A percentile compares a stretch with the other conserved stretches of the same genome.
These are phyloP conservation scores for Geum urbanum DNA, from an alignment of 306 rosid genomes.

Conservation along the genomic window DNA sequence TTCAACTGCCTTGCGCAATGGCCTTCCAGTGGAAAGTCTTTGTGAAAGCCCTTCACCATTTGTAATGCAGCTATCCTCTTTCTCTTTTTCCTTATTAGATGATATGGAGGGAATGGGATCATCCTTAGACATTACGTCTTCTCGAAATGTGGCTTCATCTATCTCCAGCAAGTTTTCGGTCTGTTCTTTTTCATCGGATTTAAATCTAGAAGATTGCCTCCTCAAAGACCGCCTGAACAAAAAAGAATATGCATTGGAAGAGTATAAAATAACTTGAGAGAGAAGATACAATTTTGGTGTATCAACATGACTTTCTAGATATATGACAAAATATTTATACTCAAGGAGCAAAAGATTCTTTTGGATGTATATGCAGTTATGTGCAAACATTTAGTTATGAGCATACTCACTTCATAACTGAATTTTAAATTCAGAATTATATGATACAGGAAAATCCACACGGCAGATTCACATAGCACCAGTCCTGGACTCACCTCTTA, in stretches of 20 bases:
- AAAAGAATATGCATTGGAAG: not conserved
- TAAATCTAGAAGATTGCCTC: slow-evolving; percentile 59
- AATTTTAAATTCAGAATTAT: not conserved
- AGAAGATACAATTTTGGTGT: not conserved
- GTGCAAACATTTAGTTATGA: no score
- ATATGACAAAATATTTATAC: not conserved
- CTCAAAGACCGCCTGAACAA: slow-evolving; percentile 48
- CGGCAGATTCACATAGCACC: not conserved
- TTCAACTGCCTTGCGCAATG: slow-evolving; percentile 31
- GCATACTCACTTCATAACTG: no score
- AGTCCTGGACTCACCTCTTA: slow-evolving; percentile 53
- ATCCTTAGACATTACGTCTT: not conserved
- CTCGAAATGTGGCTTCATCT: slow-evolving; percentile 43
- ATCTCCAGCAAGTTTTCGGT: slow-evolving; percentile 55
- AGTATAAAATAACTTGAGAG: not conserved
- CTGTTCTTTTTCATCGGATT: slow-evolving; percentile 37
- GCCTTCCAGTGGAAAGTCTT: slow-evolving; percentile 61
- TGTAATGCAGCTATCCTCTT: slow-evolving; percentile 25
- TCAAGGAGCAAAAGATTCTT: no score
- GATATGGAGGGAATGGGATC: slow-evolving; percentile 20
- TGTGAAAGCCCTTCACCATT: slow-evolving; percentile 35
- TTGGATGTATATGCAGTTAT: no score
- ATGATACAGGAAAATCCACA: slow-evolving; percentile 1
- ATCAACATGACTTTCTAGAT: not conserved
- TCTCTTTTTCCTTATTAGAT: slow-evolving; percentile 17